These are phyloP conservation scores for Lachnellula suecica DNA, from an alignment of 2,329 filamentous ascomycete species.

Conservation along the genomic window DNA sequence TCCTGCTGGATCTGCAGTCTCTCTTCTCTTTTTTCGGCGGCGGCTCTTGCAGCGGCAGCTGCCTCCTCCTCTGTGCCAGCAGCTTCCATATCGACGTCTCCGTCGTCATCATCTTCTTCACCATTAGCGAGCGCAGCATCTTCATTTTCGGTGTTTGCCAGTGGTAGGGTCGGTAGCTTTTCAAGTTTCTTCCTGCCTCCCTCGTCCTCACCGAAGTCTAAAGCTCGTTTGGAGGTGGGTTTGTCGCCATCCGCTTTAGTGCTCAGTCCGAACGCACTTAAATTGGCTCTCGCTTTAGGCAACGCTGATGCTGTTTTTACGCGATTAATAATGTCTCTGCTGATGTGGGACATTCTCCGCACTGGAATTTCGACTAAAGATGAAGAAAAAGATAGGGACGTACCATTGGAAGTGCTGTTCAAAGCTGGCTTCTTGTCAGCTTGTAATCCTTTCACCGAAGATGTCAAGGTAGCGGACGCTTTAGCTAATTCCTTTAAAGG, in stretches of 20 bases:
- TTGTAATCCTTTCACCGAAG: conserved; percentile 37
- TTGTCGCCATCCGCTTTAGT: conserved; percentile 68
- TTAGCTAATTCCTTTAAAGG: conserved; percentile 47
- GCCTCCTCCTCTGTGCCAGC: conserved; percentile 84
- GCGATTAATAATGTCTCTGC: conserved; percentile 14
- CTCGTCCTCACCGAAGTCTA: conserved; percentile 88
- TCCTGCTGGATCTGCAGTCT: conserved; percentile 44
- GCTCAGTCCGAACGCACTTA: conserved; percentile 80
- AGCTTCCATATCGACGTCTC: conserved; percentile 73
- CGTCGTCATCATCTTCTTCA: conserved; percentile 61
- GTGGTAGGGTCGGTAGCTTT: conserved; percentile 77
- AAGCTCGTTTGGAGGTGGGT: conserved; percentile 66
- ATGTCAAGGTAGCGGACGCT: conserved; percentile 41
- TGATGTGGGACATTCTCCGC: too few relatives aligned
- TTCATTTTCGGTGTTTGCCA: conserved; percentile 60
- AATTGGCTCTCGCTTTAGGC: conserved; percentile 69
- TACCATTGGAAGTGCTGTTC: conserved; percentile 40
- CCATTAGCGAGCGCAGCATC: conserved; percentile 53
- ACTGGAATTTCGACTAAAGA: too few relatives aligned
- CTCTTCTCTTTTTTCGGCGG: conserved; percentile 81
- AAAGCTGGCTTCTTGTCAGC: conserved; percentile 42
- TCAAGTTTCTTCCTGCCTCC: conserved; percentile 84
- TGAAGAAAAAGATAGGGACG: conserved; percentile 5
- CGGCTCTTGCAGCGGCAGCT: conserved; percentile 79
- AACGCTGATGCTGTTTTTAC: conserved; percentile 48